Conservation (phyloP, 768 basidiomycete genomes). For the Sporobolomyces roseus region DNA sequence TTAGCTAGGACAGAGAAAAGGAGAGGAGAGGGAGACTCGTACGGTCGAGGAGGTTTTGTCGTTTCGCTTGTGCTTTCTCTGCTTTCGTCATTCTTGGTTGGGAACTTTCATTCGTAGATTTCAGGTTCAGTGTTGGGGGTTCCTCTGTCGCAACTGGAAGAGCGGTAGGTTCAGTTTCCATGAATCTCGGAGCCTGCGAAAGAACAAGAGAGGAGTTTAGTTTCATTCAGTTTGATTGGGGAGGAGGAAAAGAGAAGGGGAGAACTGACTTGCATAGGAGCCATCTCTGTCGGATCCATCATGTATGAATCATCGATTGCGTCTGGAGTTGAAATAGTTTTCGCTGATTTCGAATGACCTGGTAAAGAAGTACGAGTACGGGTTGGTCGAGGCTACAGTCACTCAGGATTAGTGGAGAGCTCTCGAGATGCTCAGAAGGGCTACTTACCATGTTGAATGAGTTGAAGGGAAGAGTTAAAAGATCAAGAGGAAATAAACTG, state of each 20-base stretch:
- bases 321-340: conserved; percentile 11
- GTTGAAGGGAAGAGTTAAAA: neutral
- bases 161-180: neutral
- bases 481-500: neutral
- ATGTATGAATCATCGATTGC: conserved; percentile 21
- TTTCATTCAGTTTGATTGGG: neutral
- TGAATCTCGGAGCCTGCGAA: neutral
- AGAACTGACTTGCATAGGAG: neutral
- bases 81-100: conserved; percentile 35
- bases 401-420: accelerated
- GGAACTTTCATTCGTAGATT: neutral
- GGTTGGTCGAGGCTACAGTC: conserved; percentile 21
- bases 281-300: conserved; percentile 27
- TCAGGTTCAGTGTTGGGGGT: no score
- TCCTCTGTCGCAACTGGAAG: neutral
- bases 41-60: conserved; percentile 42
- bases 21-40: neutral
- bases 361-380: conserved; percentile 36
- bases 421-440: no score
- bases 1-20: neutral
- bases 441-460: conserved; percentile 1
- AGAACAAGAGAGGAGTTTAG: neutral
- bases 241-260: no score
- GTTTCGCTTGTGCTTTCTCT: conserved; percentile 36
- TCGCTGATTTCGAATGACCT: conserved; percentile 17